A percentile compares a stretch with the other conserved stretches of the same genome.
These are phyloP conservation scores for Claviceps africana DNA, from an alignment of 2,329 filamentous ascomycete genomes.

Conservation along the genomic window DNA sequence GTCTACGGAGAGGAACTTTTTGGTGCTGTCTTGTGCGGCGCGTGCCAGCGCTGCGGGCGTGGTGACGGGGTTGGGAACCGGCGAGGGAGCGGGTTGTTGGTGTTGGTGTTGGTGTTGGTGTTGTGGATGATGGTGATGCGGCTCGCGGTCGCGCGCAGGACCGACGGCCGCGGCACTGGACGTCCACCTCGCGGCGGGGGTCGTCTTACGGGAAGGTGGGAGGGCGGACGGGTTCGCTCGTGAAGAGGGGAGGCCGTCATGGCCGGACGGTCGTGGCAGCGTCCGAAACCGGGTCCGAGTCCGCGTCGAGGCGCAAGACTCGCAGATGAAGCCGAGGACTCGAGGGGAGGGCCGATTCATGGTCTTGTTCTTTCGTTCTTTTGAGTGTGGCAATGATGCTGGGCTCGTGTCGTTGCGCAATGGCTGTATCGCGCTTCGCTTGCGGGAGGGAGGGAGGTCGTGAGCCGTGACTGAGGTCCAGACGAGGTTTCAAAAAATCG, in stretches of 20 bases:
- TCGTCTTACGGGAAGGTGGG: constrained; percentile 4
- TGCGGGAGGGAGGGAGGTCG: no score
- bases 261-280: constrained; percentile 12
- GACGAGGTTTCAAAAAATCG: neutral
- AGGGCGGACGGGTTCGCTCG: constrained; percentile 5
- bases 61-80: neutral
- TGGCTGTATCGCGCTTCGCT: neutral
- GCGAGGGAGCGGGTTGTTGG: neutral
- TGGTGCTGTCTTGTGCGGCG: constrained; percentile 28
- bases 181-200: constrained; percentile 12
- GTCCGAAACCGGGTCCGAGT: constrained; percentile 13
- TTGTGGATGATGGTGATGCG: neutral
- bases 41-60: constrained; percentile 26
- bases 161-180: constrained; percentile 12
- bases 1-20: constrained; percentile 29
- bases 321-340: constrained; percentile 26
- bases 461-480: neutral
- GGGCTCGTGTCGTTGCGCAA: neutral
- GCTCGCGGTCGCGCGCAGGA: constrained; percentile 2
- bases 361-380: no score
- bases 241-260: constrained; percentile 12
- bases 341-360: constrained; percentile 14
- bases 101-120: neutral
- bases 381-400: neutral
- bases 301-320: constrained; percentile 26